Conservation (phyloP, 2,329 filamentous ascomycete species). For the Fusarium bulbicola region DNA sequence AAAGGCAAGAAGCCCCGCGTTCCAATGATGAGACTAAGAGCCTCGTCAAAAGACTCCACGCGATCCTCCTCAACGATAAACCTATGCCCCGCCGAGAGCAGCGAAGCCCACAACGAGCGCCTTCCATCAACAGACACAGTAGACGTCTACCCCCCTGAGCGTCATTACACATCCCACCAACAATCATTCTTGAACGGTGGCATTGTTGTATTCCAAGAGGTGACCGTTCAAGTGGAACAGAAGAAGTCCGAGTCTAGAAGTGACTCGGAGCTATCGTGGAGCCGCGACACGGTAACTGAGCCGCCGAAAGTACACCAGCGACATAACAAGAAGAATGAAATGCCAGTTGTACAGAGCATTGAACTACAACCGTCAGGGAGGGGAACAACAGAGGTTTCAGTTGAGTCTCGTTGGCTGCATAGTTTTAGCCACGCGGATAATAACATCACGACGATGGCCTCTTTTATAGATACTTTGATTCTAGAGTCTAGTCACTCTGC, state of each 20-base stretch:
- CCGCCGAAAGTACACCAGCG: neutral
- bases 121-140: neutral
- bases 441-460: slow-evolving; percentile 1
- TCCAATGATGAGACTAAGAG: neutral
- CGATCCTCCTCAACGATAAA: slow-evolving; percentile 14
- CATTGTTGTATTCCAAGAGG: slow-evolving; percentile 18
- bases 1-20: neutral
- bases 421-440: neutral
- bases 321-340: neutral
- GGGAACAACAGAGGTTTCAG: slow-evolving; percentile 16
- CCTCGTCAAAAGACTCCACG: neutral
- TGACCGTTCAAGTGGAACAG: slow-evolving; percentile 3
- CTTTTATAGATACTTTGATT: slow-evolving; percentile 13
- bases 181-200: slow-evolving; percentile 9
- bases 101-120: neutral
- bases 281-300: slow-evolving; percentile 1
- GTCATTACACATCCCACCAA: neutral
- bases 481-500: slow-evolving; percentile 1
- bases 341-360: neutral
- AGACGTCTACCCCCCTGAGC: neutral
- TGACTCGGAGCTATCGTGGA: slow-evolving; percentile 1
- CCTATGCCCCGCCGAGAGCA: neutral
- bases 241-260: neutral
- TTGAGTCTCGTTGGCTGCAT: slow-evolving; percentile 3
- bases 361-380: slow-evolving; percentile 7